These are phyloP conservation scores for Cardiospermum halicacabum DNA, from an alignment of 345 rosid species.

Conservation along the genomic window DNA sequence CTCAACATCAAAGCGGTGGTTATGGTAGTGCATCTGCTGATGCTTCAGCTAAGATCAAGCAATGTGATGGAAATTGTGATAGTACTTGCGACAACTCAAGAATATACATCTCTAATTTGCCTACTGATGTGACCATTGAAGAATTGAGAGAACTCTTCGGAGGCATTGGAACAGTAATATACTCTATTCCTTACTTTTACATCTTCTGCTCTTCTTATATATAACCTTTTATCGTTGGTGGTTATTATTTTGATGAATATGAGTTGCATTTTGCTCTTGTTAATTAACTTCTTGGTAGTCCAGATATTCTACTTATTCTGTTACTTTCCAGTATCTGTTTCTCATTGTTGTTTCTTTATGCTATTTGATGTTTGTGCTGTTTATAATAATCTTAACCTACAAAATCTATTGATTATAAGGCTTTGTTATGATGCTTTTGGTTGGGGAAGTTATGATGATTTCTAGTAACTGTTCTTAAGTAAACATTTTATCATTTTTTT, in stretches of 20 bases:
- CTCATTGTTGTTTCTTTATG: not conserved
- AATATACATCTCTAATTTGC: constrained; percentile 94
- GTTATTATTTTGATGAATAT: not conserved
- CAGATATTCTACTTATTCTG: constrained; percentile 3
- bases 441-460: not conserved
- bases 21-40: constrained; percentile 42
- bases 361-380: not conserved
- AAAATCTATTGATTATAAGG: not conserved
- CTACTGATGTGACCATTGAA: constrained; percentile 83
- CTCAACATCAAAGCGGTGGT: constrained; percentile 50
- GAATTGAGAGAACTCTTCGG: constrained; percentile 90
- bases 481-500: not conserved
- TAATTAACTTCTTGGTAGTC: not conserved
- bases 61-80: constrained; percentile 77
- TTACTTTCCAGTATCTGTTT: constrained; percentile 1
- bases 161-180: constrained; percentile 94
- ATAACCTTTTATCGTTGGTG: not conserved
- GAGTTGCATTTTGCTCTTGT: not conserved
- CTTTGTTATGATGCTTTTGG: not conserved
- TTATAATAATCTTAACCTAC: not conserved
- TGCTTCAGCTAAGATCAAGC: constrained; percentile 57
- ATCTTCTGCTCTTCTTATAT: not conserved
- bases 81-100: constrained; percentile 88
- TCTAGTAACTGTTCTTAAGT: no score
- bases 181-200: constrained; percentile 22